phyloP scores from a whole-genome alignment of 2,329 filamentous ascomycete species.

The Fusarium continuum region DNA sequence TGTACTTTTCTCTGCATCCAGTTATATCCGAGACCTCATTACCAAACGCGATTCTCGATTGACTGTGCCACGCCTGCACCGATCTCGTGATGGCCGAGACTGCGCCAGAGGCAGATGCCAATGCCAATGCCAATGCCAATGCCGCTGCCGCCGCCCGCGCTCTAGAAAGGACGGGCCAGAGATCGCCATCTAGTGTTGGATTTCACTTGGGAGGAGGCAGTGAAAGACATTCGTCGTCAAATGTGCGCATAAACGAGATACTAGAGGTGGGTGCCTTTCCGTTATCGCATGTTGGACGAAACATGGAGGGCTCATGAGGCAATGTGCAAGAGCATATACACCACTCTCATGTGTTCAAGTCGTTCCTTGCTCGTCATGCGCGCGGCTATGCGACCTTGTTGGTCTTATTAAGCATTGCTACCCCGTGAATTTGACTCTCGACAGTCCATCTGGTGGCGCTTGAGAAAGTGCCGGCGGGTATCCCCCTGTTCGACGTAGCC shows the following conservation, averaged over 20 bases:
- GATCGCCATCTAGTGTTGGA: conserved; percentile 32
- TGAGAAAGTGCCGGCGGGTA: conserved; percentile 7
- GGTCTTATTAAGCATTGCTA: not conserved
- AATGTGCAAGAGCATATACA: not conserved
- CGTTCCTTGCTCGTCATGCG: not conserved
- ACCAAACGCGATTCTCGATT: not conserved
- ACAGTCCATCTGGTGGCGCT: conserved; percentile 21
- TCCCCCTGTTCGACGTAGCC: conserved; percentile 32
- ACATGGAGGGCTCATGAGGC: conserved; percentile 9
- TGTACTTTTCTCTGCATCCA: not conserved
- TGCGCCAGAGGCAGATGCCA: conserved; percentile 10
- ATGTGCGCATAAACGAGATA: conserved; percentile 56
- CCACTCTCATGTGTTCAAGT: not conserved
- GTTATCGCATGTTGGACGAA: not conserved
- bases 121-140: conserved; percentile 2
- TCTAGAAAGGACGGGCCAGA: conserved; percentile 9
- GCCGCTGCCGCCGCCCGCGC: conserved; percentile 10
- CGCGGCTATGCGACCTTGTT: not conserved
- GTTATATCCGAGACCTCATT: not conserved
- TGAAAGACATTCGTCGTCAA: conserved; percentile 43
- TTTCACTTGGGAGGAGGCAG: conserved; percentile 32
- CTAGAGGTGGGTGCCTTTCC: conserved; percentile 53
- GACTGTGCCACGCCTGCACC: not conserved
- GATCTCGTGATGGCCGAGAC: conserved; percentile 10
- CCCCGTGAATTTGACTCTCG: not conserved